A percentile compares a stretch with the other conserved stretches of the same genome.
These are phyloP conservation scores for Colletotrichum eremochloae DNA, from an alignment of 2,329 filamentous ascomycete species.

Conservation along the genomic window DNA sequence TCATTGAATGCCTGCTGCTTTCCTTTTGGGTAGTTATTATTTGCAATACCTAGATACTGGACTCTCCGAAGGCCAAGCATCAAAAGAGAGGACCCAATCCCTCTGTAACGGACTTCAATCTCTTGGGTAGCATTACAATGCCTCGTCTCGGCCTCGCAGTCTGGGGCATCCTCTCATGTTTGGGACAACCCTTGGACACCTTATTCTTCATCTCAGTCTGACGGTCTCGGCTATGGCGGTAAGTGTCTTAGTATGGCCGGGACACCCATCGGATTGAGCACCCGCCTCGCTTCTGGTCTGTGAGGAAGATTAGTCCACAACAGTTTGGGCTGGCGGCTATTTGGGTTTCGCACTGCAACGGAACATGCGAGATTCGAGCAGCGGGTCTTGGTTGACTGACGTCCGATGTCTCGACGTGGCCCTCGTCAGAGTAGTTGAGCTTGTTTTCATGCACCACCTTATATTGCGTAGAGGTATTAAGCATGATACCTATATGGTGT, in stretches of 20 bases:
- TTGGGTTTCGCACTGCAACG: constrained; percentile 5
- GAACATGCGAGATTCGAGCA: constrained; percentile 11
- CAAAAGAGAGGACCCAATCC: background rate
- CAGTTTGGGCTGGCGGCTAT: background rate
- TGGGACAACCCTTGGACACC: constrained; percentile 19
- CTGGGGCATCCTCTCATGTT: constrained; percentile 7
- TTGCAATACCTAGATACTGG: background rate
- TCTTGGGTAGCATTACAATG: background rate
- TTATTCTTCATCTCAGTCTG: constrained; percentile 31
- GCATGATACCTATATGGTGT: too few species aligned
- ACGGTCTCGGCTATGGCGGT: constrained; percentile 26
- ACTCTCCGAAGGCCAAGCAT: constrained; percentile 1
- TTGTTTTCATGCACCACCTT: constrained; percentile 25
- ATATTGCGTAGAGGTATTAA: too few species aligned
- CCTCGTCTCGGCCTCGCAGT: constrained; percentile 5
- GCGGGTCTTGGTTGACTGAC: constrained; percentile 24
- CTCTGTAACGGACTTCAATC: background rate
- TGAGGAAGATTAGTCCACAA: constrained; percentile 2
- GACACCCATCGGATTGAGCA: background rate
- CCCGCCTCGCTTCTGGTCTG: constrained; percentile 11
- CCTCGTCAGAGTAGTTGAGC: constrained; percentile 30
- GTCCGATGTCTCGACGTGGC: constrained; percentile 33
- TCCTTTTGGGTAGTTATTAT: background rate
- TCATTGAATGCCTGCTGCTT: background rate
- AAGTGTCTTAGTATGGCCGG: constrained; percentile 16